Evolutionary conservation across 371 early-diverging fungal genomes (phyloP), one percentile per base, ranked within the genome.

Genomic region (Smittium mucronatum): DNA sequence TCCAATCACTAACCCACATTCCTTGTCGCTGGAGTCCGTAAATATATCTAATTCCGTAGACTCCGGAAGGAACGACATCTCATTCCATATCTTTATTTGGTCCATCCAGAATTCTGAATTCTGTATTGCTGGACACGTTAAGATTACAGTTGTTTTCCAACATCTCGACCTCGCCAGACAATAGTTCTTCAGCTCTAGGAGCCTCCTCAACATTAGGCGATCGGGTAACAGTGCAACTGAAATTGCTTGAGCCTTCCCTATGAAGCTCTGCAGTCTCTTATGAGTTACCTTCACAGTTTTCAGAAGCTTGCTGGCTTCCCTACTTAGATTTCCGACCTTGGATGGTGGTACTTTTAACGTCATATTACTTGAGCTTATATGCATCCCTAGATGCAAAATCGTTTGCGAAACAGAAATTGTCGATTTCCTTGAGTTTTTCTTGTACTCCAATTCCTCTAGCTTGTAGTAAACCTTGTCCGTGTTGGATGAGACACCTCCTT

Each of bases 371-470:
- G 47, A 11, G 21, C 21, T 47, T 47, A 47, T 47, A 5, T 47
- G 21, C 47, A 47, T 47, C 21, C 47, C 47, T 47, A 47, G 21
- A 47, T 47, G 47, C 47, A 21, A 11, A 21, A 47, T 47, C 5
- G 21, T 21, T 47, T 11, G 47, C 47, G 5, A 47, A 11, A 21
- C 58, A 2, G 2, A 21, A 8, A 1, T 31, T 31, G 78, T 75
- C 32, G 75, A 76, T 63, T 76, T 76, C 31, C 72, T 74, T 36
- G 74, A 78, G 16, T 36, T 35, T 33, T 2, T 66, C 28, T n/a
- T 15, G 28, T 47, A 47, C 47, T 21, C 47, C 5, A 11, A 47
- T 21, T 47, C 47, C 11, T 11, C 21, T 47, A 47, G 5, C 5
- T 47, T 47, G 47, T 5, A 47, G 21, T 47, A 47, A 5, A 47